These are phyloP conservation scores for Saturnispora besseyi DNA, from an alignment of 805 yeast species.

Conservation along the genomic window DNA sequence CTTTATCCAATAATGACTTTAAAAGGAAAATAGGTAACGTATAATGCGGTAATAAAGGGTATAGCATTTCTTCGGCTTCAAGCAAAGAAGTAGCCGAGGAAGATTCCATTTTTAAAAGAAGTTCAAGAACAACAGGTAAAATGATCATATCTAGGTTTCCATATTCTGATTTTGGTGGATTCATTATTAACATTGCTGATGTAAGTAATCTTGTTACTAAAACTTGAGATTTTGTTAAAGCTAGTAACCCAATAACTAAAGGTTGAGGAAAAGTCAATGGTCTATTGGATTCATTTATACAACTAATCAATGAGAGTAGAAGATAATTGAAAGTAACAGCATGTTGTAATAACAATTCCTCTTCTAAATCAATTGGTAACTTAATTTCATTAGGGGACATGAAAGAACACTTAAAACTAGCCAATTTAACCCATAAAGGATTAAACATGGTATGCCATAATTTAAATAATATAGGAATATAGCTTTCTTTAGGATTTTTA, in stretches of 20 bases:
- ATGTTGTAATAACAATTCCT: neutral
- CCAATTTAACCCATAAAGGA: constrained; percentile 1
- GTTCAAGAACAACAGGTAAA: neutral
- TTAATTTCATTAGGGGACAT: neutral
- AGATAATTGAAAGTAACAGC: constrained; percentile 4
- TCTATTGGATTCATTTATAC: neutral
- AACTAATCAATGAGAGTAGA: neutral
- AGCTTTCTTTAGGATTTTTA: neutral
- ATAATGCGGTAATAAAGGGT: neutral
- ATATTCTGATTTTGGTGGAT: neutral
- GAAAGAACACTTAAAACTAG: neutral
- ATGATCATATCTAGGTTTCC: neutral
- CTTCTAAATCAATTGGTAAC: constrained; percentile 1
- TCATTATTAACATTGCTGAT: neutral
- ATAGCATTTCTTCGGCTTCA: constrained; percentile 3
- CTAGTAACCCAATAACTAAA: neutral
- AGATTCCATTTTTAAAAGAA: neutral
- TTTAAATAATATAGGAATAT: constrained; percentile 1
- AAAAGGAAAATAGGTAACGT: constrained; percentile 1
- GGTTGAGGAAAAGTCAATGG: neutral
- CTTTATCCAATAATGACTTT: neutral
- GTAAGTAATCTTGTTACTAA: constrained; percentile 1
- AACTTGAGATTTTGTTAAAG: neutral
- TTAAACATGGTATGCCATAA: neutral
- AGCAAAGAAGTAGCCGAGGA: neutral